Percentiles rank a stretch among this genome's conserved stretches.
Evolutionary conservation across 331 rosid genomes (phyloP).

Genomic region (Ulmus americana): DNA sequence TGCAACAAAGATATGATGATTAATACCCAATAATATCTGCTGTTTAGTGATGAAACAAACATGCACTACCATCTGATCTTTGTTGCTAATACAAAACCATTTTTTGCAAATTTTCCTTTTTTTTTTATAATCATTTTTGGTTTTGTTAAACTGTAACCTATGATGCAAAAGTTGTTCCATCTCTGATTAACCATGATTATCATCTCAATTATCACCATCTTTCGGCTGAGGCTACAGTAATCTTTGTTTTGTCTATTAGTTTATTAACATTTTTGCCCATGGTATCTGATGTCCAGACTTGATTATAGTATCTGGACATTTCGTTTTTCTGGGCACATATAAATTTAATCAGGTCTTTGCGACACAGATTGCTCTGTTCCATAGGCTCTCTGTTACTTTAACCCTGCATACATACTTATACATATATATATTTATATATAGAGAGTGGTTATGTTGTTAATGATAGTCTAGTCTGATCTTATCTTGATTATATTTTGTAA

Average conservation of each 20-base stretch:
- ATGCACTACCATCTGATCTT: constrained; percentile 91
- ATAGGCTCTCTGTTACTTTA: constrained; percentile 53
- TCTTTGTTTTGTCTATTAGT: background rate
- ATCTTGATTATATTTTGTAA: background rate
- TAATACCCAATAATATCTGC: constrained; percentile 60
- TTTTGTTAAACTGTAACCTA: too few species aligned
- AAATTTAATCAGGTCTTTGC: constrained; percentile 54
- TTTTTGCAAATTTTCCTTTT: too few species aligned
- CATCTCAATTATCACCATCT: too few species aligned
- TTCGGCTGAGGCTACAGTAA: constrained; percentile 54
- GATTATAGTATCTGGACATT: constrained; percentile 41
- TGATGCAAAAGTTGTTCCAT: too few species aligned
- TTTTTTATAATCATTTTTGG: background rate
- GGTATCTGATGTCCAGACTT: constrained; percentile 75
- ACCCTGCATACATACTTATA: constrained; percentile 48
- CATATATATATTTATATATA: background rate
- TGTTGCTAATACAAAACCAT: constrained; percentile 2
- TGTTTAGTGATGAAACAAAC: constrained; percentile 62
- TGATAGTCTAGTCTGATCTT: background rate
- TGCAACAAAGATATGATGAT: constrained; percentile 65
- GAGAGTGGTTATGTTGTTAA: background rate
- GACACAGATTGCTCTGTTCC: constrained; percentile 54
- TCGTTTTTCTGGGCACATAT: constrained; percentile 61
- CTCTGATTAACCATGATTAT: too few species aligned
- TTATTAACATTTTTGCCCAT: constrained; percentile 33